These are phyloP conservation scores for Atkinsonella texensis DNA, from an alignment of 2,329 filamentous ascomycete species.

Conservation along the genomic window DNA sequence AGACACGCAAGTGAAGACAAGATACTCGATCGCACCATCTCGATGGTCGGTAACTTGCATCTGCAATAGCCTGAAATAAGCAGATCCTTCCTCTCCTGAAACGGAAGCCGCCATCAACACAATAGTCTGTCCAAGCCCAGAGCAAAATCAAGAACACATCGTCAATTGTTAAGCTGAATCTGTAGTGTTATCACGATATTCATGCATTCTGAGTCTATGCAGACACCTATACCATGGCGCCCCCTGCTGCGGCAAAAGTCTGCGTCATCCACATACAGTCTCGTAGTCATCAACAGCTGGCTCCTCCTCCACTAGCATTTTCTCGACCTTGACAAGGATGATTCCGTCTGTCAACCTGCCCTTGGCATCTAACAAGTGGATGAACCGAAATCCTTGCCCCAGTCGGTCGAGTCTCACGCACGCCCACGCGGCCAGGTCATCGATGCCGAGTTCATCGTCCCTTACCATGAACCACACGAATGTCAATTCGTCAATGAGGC, in stretches of 20 bases:
- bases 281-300: neutral
- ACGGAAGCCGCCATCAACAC: too few species aligned
- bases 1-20: too few species aligned
- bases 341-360: conserved; percentile 55
- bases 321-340: conserved; percentile 63
- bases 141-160: too few species aligned
- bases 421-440: conserved; percentile 76
- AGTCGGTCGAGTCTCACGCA: conserved; percentile 78
- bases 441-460: conserved; percentile 70
- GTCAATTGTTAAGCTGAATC: too few species aligned
- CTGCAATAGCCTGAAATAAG: too few species aligned
- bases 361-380: conserved; percentile 61
- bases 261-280: neutral
- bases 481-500: conserved; percentile 55
- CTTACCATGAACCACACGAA: conserved; percentile 78
- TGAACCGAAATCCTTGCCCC: conserved; percentile 61
- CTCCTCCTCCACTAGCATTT: conserved; percentile 29
- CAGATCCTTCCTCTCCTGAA: too few species aligned
- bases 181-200: too few species aligned
- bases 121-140: too few species aligned
- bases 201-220: too few species aligned
- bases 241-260: neutral
- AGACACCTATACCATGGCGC: too few species aligned
- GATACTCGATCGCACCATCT: too few species aligned
- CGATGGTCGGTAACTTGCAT: too few species aligned